A percentile compares a stretch with the other conserved stretches of the same genome.
These are phyloP conservation scores for Mortierella polycephala DNA, from an alignment of 371 early-diverging fungal species.

Conservation along the genomic window DNA sequence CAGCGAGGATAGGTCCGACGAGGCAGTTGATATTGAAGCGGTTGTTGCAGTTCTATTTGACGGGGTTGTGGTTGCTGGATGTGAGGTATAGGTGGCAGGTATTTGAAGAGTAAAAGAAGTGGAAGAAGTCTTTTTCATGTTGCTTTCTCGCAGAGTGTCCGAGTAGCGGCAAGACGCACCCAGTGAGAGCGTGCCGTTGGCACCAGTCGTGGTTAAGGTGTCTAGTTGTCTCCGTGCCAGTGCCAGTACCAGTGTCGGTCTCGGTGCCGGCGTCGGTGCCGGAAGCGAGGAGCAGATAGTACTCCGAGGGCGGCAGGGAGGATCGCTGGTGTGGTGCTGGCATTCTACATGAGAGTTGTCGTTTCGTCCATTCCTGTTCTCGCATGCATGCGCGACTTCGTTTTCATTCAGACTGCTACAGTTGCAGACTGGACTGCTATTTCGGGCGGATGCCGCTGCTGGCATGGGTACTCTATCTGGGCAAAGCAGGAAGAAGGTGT, in stretches of 20 bases:
- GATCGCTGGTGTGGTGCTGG: background rate
- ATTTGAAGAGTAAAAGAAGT: no score
- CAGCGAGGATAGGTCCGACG: background rate
- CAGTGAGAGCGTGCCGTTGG: background rate
- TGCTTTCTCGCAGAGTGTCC: no score
- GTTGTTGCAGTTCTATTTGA: no score
- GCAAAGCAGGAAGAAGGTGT: no score
- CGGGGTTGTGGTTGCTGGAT: no score
- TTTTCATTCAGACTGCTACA: background rate
- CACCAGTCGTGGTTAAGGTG: background rate
- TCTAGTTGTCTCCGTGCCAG: background rate
- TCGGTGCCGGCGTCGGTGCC: background rate
- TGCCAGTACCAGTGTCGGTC: background rate
- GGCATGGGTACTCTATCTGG: no score
- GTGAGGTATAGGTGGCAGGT: no score
- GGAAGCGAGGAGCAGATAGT: background rate
- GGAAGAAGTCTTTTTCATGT: no score
- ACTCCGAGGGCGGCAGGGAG: background rate
- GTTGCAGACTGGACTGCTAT: constrained; percentile 25
- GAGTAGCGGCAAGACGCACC: background rate
- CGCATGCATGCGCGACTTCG: background rate
- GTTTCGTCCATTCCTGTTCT: background rate
- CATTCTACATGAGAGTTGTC: background rate
- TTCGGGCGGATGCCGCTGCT: constrained; percentile 1
- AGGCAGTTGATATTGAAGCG: no score